These are phyloP conservation scores for Scedosporium aurantiacum DNA, from an alignment of 2,329 filamentous ascomycete genomes.

Conservation along the genomic window DNA sequence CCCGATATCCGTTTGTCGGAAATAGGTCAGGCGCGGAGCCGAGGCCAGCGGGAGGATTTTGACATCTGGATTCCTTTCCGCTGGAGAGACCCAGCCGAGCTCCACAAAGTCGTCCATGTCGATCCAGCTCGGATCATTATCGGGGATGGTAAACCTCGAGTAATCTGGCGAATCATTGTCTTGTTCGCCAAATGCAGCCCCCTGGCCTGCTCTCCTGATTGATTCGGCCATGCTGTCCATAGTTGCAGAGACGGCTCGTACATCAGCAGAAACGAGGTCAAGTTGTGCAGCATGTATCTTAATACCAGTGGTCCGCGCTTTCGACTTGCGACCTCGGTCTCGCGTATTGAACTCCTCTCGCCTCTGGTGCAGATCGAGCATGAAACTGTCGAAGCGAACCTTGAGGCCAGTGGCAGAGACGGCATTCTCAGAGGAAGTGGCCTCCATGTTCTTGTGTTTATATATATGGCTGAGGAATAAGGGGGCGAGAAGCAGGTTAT, in stretches of 20 bases:
- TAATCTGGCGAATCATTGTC: slow-evolving; percentile 55
- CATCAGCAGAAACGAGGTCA: slow-evolving; percentile 82
- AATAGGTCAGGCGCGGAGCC: slow-evolving; percentile 93
- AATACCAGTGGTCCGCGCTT: slow-evolving; percentile 80
- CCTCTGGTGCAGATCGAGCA: slow-evolving; percentile 89
- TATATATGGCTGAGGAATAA: slow-evolving; percentile 95
- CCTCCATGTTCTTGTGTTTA: slow-evolving; percentile 93
- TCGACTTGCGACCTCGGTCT: slow-evolving; percentile 63
- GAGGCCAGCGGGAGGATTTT: slow-evolving; percentile 88
- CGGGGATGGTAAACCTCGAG: slow-evolving; percentile 87
- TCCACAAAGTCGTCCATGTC: slow-evolving; percentile 99
- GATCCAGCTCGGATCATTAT: slow-evolving; percentile 92
- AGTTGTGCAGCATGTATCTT: slow-evolving; percentile 91
- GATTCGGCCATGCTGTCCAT: slow-evolving; percentile 63
- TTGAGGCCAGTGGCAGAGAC: slow-evolving; percentile 95
- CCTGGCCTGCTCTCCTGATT: slow-evolving; percentile 11
- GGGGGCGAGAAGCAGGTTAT: slow-evolving; percentile 83
- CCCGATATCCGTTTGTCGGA: slow-evolving; percentile 88
- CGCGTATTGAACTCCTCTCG: slow-evolving; percentile 83
- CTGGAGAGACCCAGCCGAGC: slow-evolving; percentile 87
- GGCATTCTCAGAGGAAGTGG: slow-evolving; percentile 56
- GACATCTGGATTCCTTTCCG: slow-evolving; percentile 81
- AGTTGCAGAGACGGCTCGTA: slow-evolving; percentile 84
- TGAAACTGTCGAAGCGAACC: slow-evolving; percentile 90
- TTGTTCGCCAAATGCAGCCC: slow-evolving; percentile 23